Conservation (phyloP, 352 stramenopile genomes). For the Globisporangium viniferum region DNA sequence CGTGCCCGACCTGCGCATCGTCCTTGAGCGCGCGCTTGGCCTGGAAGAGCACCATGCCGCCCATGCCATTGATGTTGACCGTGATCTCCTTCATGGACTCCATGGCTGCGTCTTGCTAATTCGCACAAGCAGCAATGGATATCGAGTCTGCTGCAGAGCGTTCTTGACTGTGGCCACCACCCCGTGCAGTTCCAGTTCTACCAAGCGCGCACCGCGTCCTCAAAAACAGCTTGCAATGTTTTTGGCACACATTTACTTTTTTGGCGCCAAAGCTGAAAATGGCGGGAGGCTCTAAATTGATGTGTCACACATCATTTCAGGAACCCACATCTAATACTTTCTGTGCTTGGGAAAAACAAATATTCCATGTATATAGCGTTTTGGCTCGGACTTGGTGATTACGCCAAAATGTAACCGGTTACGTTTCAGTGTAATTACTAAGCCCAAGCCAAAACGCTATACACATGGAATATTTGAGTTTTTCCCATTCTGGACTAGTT, state of each 20-base stretch:
- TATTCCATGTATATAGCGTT: too few relatives aligned
- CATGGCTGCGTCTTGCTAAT: slow-evolving; percentile 27
- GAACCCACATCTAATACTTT: too few relatives aligned
- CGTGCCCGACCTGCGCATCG: slow-evolving; percentile 21
- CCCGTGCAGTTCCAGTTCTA: background rate
- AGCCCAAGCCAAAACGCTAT: too few relatives aligned
- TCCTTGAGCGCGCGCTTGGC: slow-evolving; percentile 31
- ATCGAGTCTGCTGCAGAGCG: background rate
- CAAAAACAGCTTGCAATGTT: background rate
- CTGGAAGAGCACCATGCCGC: slow-evolving; percentile 57
- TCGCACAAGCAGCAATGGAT: background rate
- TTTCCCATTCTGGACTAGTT: too few relatives aligned
- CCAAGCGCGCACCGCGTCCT: background rate
- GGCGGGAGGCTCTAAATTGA: background rate
- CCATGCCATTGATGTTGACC: slow-evolving; percentile 68
- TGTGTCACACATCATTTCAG: background rate
- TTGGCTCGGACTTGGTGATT: too few relatives aligned
- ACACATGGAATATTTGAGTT: too few relatives aligned
- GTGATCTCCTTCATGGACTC: slow-evolving; percentile 79
- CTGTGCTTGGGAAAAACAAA: too few relatives aligned
- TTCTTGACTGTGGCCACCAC: background rate
- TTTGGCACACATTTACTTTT: background rate
- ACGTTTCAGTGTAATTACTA: background rate
- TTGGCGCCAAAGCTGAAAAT: slow-evolving; percentile 6
- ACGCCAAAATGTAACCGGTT: too few relatives aligned